Percentiles rank a stretch among this genome's conserved stretches.
phyloP scores from a whole-genome alignment of 768 basidiomycete genomes.

The Mycena leptocephala region DNA sequence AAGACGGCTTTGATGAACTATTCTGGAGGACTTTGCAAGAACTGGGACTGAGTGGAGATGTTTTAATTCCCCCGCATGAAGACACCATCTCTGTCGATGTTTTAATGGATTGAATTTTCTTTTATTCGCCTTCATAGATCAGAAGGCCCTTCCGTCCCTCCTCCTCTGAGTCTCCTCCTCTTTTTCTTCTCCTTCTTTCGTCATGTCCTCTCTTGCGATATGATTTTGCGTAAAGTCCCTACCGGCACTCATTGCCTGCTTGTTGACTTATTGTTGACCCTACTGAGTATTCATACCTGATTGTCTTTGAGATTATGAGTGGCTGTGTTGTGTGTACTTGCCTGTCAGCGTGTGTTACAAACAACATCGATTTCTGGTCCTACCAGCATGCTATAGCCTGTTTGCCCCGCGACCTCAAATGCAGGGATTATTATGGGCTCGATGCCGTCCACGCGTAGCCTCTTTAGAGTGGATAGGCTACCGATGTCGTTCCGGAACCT shows the following conservation, averaged over 20 bases:
- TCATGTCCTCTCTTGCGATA: too few relatives aligned
- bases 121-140: not conserved
- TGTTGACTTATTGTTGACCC: too few relatives aligned
- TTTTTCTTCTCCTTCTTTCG: too few relatives aligned
- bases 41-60: slow-evolving; percentile 62
- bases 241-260: too few relatives aligned
- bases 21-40: slow-evolving; percentile 75
- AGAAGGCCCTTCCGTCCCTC: too few relatives aligned
- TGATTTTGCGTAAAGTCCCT: too few relatives aligned
- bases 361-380: not conserved
- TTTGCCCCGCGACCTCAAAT: not conserved
- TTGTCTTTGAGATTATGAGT: too few relatives aligned
- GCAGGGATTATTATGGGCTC: slow-evolving; percentile 22
- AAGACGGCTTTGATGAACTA: slow-evolving; percentile 76
- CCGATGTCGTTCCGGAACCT: slow-evolving; percentile 6
- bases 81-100: not conserved
- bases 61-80: slow-evolving; percentile 15
- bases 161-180: too few relatives aligned
- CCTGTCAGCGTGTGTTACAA: not conserved
- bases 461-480: slow-evolving; percentile 1
- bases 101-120: not conserved
- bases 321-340: not conserved
- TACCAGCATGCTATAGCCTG: not conserved
- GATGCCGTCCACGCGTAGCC: slow-evolving; percentile 8
- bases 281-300: too few relatives aligned